Base-by-base conservation (phyloP, 108 stramenopile genomes). In the Skeletonema menzelii region DNA sequence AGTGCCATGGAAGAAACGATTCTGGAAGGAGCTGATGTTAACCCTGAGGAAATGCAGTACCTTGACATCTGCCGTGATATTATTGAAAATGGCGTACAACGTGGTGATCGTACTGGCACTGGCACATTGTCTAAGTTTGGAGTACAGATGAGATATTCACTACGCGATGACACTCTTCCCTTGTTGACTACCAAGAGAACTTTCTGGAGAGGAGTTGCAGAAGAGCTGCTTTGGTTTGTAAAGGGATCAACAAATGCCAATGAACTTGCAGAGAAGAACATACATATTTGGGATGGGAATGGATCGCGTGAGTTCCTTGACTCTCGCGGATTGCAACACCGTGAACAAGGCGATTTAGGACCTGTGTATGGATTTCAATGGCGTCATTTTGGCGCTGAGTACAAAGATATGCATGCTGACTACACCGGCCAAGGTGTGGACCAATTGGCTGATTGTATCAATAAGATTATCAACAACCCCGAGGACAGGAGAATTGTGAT, bases 301-400 rank as follows among this genome's bases (percentile, higher is more conserved):
- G 98, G 95, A 20, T 94, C 91, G n/a, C 75, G 97, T n/a, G 97
- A 98, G 79, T 99, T 98, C 71, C 86, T 99, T 2, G 98, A 98
- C 72, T 79, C 77, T 17, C 87, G 92, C 2, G 98, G 99, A 28
- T 76, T 99, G 27, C 71, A 79, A 7, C 90, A 99, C 63, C 95
- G 99, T n/a, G 97, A 98, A 74, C 95, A 94, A 64, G 98, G 98
- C 5, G 99, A 99, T 82, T 85, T 99, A 38, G 99, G 99, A 27
- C 99, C 99, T 4, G 99, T 99, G 67, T 99, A 99, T 81, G 99
- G 99, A 60, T 99, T 99, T 72, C 99, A 99, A 81, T 99, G 99
- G 99, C 87, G 99, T 59, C 99, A 99, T 71, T 99, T 99, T 83
- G 99, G 99, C 13, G 99, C 99, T 10, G 79, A 91, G 56, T 99